Conservation (phyloP, 208 protist genomes). For the Leishmania aethiopica region DNA sequence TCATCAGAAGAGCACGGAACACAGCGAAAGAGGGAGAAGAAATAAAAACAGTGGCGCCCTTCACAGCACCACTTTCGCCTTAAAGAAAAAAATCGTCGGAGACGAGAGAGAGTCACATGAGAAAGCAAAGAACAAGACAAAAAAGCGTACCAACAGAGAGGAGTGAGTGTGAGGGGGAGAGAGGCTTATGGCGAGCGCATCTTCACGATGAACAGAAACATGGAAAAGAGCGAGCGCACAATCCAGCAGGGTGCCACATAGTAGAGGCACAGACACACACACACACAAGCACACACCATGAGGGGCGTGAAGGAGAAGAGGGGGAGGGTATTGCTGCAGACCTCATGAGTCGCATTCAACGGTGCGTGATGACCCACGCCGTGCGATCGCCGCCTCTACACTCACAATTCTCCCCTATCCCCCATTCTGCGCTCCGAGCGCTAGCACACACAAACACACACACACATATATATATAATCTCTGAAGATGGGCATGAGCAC, state of each 20-base stretch:
- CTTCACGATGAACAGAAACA: not conserved
- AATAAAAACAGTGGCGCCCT: not conserved
- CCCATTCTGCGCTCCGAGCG: not conserved
- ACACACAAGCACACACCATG: not conserved
- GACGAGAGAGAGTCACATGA: not conserved
- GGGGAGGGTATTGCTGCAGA: not conserved
- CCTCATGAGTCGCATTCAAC: not conserved
- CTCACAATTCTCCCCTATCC: not conserved
- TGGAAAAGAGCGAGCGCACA: not conserved
- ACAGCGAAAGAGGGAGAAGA: not conserved
- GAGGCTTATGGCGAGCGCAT: not conserved
- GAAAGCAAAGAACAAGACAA: not conserved
- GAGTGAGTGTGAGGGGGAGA: not conserved
- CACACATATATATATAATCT: not conserved
- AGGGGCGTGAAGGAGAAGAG: slow-evolving; percentile 1
- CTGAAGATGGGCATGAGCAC: not conserved
- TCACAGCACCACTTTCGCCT: not conserved
- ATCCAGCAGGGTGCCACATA: not conserved
- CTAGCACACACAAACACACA: not conserved
- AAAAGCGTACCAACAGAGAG: not conserved
- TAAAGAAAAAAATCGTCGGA: not conserved
- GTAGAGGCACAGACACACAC: not conserved
- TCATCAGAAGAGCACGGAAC: not conserved
- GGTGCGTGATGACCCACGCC: not conserved
- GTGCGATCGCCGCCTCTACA: not conserved